These are phyloP conservation scores for Steccherinum ochraceum DNA, from an alignment of 768 basidiomycete genomes.

Conservation along the genomic window DNA sequence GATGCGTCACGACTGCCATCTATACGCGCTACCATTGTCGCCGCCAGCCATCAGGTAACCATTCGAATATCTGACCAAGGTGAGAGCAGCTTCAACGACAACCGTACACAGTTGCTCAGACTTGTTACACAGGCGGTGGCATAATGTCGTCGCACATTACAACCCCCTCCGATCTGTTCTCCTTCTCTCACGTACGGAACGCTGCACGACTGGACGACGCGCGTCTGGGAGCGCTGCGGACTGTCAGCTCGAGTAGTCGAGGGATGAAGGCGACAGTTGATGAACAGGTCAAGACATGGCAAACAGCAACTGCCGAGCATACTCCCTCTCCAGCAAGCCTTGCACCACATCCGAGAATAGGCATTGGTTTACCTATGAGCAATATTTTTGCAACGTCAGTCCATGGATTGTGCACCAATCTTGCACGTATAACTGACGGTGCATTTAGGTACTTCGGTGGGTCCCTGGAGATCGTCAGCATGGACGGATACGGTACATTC, in stretches of 20 bases:
- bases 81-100: constrained; percentile 22
- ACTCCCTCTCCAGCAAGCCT: constrained; percentile 28
- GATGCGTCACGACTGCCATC: constrained; percentile 42
- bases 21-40: constrained; percentile 70
- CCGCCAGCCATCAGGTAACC: constrained; percentile 64
- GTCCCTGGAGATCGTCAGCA: constrained; percentile 66
- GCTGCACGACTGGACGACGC: constrained; percentile 60
- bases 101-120: background rate
- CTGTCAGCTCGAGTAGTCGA: constrained; percentile 48
- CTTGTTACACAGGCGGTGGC: constrained; percentile 54
- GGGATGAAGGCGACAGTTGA: constrained; percentile 75
- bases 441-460: constrained; percentile 72
- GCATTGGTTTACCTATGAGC: constrained; percentile 85
- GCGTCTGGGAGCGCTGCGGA: constrained; percentile 62
- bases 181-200: constrained; percentile 83
- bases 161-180: constrained; percentile 74
- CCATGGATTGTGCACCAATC: constrained; percentile 18
- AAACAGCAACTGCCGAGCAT: constrained; percentile 34
- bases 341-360: constrained; percentile 58
- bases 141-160: constrained; percentile 47
- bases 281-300: constrained; percentile 62
- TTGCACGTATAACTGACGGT: background rate
- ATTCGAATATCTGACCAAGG: constrained; percentile 93
- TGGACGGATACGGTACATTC: constrained; percentile 77
- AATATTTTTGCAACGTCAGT: constrained; percentile 83